Evolutionary conservation across 2,329 filamentous ascomycete genomes (phyloP).

Genomic region (Colletotrichum simmondsii): DNA sequence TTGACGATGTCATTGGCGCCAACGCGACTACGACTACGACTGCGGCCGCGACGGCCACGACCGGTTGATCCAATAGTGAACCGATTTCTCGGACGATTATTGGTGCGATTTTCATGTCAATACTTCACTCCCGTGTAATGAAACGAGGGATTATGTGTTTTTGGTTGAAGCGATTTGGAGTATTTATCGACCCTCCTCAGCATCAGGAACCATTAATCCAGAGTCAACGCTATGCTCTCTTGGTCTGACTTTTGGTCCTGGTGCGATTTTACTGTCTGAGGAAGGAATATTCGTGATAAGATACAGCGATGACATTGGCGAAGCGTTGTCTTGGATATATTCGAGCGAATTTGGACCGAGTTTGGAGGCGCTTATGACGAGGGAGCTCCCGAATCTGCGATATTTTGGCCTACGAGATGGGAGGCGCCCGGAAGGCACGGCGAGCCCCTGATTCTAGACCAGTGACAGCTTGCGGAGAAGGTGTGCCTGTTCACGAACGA

Average conservation of each 20-base stretch:
- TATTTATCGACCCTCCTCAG: neutral
- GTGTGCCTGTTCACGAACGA: neutral
- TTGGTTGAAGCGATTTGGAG: neutral
- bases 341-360: neutral
- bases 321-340: neutral
- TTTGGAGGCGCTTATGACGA: neutral
- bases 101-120: too few species aligned
- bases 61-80: neutral
- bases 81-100: neutral
- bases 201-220: too few species aligned
- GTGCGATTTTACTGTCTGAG: too few species aligned
- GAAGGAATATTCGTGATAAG: neutral
- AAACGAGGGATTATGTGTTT: neutral
- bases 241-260: too few species aligned
- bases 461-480: neutral
- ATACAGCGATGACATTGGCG: neutral
- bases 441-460: neutral
- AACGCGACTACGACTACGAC: constrained; percentile 17
- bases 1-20: constrained; percentile 10
- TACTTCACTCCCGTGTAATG: neutral
- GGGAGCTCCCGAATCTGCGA: neutral
- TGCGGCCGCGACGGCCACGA: neutral
- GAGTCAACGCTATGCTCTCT: too few species aligned
- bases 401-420: neutral
- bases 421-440: too few species aligned